Conservation (phyloP, 2,329 filamentous ascomycete genomes). For the Fusarium devonianum region DNA sequence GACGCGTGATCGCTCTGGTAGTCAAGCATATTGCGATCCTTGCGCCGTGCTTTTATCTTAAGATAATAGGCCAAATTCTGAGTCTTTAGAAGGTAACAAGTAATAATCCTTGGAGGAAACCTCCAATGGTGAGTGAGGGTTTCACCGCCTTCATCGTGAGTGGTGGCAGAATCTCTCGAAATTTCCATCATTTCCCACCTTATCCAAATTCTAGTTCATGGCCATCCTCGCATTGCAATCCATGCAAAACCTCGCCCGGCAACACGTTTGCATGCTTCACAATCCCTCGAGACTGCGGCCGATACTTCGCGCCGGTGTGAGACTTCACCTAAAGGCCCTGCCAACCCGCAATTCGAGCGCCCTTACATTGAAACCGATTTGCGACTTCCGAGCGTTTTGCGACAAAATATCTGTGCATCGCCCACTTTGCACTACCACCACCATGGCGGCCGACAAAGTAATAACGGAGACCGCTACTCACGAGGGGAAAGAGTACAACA, state of each 20-base stretch:
- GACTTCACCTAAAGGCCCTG: slow-evolving; percentile 1
- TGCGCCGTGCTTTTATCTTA: no score
- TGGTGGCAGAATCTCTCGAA: no score
- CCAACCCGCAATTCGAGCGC: slow-evolving; percentile 2
- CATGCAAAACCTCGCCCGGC: slow-evolving; percentile 27
- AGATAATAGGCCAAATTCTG: no score
- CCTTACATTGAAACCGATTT: neutral
- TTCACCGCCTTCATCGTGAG: no score
- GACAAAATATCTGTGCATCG: slow-evolving; percentile 12
- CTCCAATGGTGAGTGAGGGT: no score
- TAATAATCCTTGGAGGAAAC: no score
- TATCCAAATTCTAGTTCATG: no score
- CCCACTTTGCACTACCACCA: slow-evolving; percentile 31
- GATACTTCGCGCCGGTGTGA: slow-evolving; percentile 24
- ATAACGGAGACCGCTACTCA: slow-evolving; percentile 39
- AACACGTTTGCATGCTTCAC: slow-evolving; percentile 32
- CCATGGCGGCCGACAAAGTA: slow-evolving; percentile 32
- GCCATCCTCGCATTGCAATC: no score
- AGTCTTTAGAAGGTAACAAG: no score
- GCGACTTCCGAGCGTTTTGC: slow-evolving; percentile 4
- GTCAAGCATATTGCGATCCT: no score
- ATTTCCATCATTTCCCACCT: no score
- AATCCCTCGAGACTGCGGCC: slow-evolving; percentile 23
- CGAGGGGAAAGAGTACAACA: slow-evolving; percentile 59
- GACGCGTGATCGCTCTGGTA: no score